phyloP scores from a whole-genome alignment of 2,329 filamentous ascomycete genomes.

The Eutypella sp. region DNA sequence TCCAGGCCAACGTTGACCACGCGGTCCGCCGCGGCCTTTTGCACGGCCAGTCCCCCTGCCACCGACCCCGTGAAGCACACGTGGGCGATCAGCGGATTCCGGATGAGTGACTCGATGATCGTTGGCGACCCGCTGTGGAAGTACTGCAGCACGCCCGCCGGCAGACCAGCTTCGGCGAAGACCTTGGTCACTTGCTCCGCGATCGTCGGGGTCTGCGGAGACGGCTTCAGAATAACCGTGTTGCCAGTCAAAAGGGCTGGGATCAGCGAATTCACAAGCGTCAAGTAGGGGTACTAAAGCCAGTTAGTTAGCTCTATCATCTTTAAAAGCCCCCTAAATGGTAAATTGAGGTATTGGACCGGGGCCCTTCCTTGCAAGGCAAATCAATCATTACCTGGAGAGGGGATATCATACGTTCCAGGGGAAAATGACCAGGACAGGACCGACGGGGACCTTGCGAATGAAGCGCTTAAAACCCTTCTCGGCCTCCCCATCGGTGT shows the following conservation, averaged over 20 bases:
- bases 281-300: slow-evolving; percentile 83
- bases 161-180: slow-evolving; percentile 76
- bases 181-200: slow-evolving; percentile 76
- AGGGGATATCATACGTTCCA: slow-evolving; percentile 75
- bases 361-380: too few species aligned
- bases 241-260: slow-evolving; percentile 89
- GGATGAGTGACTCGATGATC: slow-evolving; percentile 73
- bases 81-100: slow-evolving; percentile 69
- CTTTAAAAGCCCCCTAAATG: background rate
- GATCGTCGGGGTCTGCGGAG: slow-evolving; percentile 88
- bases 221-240: slow-evolving; percentile 89
- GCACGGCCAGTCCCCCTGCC: slow-evolving; percentile 78
- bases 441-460: slow-evolving; percentile 80
- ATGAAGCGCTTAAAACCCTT: slow-evolving; percentile 88
- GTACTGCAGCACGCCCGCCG: slow-evolving; percentile 79
- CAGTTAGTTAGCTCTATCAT: slow-evolving; percentile 10
- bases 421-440: slow-evolving; percentile 83
- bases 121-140: slow-evolving; percentile 81
- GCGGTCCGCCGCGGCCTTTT: slow-evolving; percentile 77
- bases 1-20: slow-evolving; percentile 85
- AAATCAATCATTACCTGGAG: too few species aligned
- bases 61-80: slow-evolving; percentile 95
- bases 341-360: too few species aligned
- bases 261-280: slow-evolving; percentile 85
- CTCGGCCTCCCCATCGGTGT: slow-evolving; percentile 78